Evolutionary conservation across 768 basidiomycete genomes (phyloP).

Genomic region (Termitomyces sp.): DNA sequence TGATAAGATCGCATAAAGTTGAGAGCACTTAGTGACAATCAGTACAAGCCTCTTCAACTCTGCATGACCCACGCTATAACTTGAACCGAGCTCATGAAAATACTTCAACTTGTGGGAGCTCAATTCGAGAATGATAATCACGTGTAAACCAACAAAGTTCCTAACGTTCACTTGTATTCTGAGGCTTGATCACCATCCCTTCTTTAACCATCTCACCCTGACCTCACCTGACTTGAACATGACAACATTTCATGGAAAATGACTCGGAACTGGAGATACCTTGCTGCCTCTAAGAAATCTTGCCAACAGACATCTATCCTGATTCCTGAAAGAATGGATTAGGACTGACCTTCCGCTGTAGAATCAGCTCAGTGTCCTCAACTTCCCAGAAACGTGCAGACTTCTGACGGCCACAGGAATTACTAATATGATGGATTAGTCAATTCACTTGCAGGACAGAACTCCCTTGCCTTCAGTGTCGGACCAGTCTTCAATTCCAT

Average conservation of each 20-base stretch:
- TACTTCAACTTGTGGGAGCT: too few species aligned
- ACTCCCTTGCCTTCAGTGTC: conserved; percentile 61
- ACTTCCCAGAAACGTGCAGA: conserved; percentile 50
- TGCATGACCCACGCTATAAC: conserved; percentile 36
- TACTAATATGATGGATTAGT: conserved; percentile 55
- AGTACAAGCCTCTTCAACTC: conserved; percentile 73
- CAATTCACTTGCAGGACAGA: conserved; percentile 67
- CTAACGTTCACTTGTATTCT: too few species aligned
- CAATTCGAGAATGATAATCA: too few species aligned
- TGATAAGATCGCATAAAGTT: not conserved
- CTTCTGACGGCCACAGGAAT: conserved; percentile 46
- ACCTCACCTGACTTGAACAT: not conserved
- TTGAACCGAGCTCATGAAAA: conserved; percentile 76
- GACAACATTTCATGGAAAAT: conserved; percentile 10
- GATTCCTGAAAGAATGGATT: conserved; percentile 63
- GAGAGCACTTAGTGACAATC: conserved; percentile 55
- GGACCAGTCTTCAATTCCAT: conserved; percentile 64
- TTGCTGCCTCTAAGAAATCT: conserved; percentile 47
- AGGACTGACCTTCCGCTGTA: conserved; percentile 37
- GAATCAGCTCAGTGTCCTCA: conserved; percentile 43
- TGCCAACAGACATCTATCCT: conserved; percentile 53
- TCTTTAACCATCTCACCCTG: not conserved
- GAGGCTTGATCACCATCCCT: too few species aligned
- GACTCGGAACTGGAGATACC: conserved; percentile 41
- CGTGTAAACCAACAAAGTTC: too few species aligned